phyloP scores from a whole-genome alignment of 1,139 yeast genomes.

The Sugiyamaella xylanicola region DNA sequence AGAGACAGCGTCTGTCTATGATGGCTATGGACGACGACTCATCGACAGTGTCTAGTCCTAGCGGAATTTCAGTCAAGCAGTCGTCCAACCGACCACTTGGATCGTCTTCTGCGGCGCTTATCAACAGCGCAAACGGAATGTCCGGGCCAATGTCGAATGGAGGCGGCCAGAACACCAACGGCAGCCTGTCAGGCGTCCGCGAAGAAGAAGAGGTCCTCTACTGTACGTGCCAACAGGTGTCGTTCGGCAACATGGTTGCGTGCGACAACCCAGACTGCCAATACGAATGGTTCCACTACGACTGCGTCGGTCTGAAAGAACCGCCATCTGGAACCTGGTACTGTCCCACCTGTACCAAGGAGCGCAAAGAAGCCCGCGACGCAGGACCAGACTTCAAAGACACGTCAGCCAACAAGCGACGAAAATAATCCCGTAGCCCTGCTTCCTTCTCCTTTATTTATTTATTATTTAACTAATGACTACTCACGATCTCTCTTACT shows the following conservation, averaged over 20 bases:
- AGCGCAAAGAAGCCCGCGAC: slow-evolving; percentile 29
- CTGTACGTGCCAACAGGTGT: slow-evolving; percentile 82
- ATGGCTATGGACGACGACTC: slow-evolving; percentile 17
- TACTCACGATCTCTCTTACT: background rate
- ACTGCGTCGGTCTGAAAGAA: slow-evolving; percentile 70
- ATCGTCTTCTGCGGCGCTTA: background rate
- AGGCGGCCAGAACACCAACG: slow-evolving; percentile 50
- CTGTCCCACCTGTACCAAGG: slow-evolving; percentile 43
- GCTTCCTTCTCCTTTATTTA: background rate
- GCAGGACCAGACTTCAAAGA: slow-evolving; percentile 19
- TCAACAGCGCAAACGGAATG: slow-evolving; percentile 41
- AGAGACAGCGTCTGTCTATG: slow-evolving; percentile 31
- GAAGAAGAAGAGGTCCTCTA: slow-evolving; percentile 70
- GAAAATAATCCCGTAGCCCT: slow-evolving; percentile 5
- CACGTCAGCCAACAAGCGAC: slow-evolving; percentile 12
- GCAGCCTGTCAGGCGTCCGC: slow-evolving; percentile 47
- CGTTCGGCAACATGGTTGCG: slow-evolving; percentile 91
- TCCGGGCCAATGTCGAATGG: slow-evolving; percentile 41
- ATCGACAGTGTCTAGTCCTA: slow-evolving; percentile 2
- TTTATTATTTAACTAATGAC: background rate
- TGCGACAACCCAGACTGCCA: slow-evolving; percentile 83
- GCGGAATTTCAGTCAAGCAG: slow-evolving; percentile 1
- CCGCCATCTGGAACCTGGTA: slow-evolving; percentile 49
- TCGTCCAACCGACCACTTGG: slow-evolving; percentile 13
- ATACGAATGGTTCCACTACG: slow-evolving; percentile 81